A percentile compares a stretch with the other conserved stretches of the same genome.
phyloP scores from a whole-genome alignment of 768 basidiomycete genomes.

The Arthromyces matolae region DNA sequence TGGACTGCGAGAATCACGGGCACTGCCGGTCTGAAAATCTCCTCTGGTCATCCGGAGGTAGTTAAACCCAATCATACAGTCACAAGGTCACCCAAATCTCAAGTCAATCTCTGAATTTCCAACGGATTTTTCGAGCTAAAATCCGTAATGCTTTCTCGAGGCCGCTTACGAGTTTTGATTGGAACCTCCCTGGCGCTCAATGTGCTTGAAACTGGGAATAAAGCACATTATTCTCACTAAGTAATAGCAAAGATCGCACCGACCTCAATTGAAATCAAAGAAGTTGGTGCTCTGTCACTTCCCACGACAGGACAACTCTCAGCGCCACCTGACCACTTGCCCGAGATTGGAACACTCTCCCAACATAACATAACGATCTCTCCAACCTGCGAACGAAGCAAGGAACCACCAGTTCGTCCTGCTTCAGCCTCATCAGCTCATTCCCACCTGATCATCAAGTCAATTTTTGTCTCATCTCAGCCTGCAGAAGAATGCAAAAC shows the following conservation, averaged over 20 bases:
- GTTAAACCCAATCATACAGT: background rate
- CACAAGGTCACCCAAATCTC: background rate
- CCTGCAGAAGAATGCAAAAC: background rate
- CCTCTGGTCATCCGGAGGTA: slow-evolving; percentile 7
- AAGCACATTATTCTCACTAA: too few species aligned
- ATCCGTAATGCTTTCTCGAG: background rate
- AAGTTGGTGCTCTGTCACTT: background rate
- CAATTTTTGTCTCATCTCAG: background rate
- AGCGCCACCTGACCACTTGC: too few species aligned
- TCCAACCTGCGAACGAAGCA: too few species aligned
- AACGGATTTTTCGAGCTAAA: background rate
- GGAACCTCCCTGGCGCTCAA: background rate
- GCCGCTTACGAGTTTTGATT: background rate
- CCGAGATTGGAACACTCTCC: too few species aligned
- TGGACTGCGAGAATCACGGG: slow-evolving; percentile 19
- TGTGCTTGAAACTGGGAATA: too few species aligned
- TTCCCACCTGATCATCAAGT: too few species aligned
- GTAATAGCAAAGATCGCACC: too few species aligned
- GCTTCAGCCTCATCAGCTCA: too few species aligned
- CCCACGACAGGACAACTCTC: too few species aligned
- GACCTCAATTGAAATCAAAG: too few species aligned
- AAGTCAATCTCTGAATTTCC: slow-evolving; percentile 1
- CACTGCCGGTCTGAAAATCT: slow-evolving; percentile 11
- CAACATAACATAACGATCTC: too few species aligned
- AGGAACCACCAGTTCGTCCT: too few species aligned